Evolutionary conservation across 139 green algal genomes (phyloP), one percentile per base, ranked within the genome.

Genomic region (Gonium pectorale): DNA sequence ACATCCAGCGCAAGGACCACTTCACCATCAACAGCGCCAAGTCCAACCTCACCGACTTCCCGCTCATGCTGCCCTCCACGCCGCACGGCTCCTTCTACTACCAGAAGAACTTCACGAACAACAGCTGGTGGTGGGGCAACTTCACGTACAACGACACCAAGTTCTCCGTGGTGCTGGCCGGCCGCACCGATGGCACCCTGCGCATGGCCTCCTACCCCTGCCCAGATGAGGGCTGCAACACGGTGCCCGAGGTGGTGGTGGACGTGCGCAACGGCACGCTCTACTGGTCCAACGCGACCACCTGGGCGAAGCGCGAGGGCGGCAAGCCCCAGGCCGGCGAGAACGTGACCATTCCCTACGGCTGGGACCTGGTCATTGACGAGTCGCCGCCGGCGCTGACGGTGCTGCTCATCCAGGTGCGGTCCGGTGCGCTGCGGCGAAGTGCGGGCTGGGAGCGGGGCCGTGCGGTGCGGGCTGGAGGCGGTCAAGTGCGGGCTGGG

Each of bases 341-440:
- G 4, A 81, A 87, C 71, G 66, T 87, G 22, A 87, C 67, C 27
- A 64, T 87, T 8, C 83, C 87, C 9, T 78, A 46, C 15, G 86
- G 88, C 52, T 92, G 85, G 88, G 71, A 84, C 70, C 74, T 90
- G 2, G 69, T 87, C 49, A 85, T 90, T 38, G 85, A 87, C 37
- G 84, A 72, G 67, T 70, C 63, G 27, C 54, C 85, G 24, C 67
- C 85, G 22, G 22, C 69, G 7, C 49, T 92, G 33, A 31, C 33
- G 6, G 15, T 67, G 8, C 51, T 87, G 6, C 19, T 81, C 0
- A 82, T 92, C 29, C 82, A 88, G 15, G 27, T 31, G 64, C 73
- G 62, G 74, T n/a, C n/a, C n/a, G n/a, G n/a, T n/a, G n/a, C n/a
- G n/a, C n/a, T n/a, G n/a, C n/a, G n/a, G n/a, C n/a, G n/a, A n/a